Evolutionary conservation across 176 grass and related monocot species (phyloP), one percentile per base, ranked within the genome.

Genomic region (Zizania latifolia): DNA sequence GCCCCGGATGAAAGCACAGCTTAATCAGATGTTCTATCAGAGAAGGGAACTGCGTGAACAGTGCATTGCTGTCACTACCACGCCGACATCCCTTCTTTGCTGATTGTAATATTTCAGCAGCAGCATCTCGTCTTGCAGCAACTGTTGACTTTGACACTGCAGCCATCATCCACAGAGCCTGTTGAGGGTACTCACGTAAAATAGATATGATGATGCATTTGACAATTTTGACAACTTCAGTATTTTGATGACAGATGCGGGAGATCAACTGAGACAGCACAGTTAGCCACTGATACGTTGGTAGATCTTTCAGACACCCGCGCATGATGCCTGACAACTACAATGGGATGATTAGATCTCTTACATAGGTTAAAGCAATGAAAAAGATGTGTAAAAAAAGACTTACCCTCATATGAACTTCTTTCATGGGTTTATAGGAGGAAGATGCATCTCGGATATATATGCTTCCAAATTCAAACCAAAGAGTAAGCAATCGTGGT

Each of bases 131-230:
- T 74, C 94, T 86, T 53, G 86, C 84, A 81, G 82, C 54, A 83
- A 98, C 86, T 50, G 91, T 86, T 28, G 95, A 98, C 62, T 98
- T 98, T 39, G 91, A 98, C 23, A 94, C 95, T 24, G 91, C 95
- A 65, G 95, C 95, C 95, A 98, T 98, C 95, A 94, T 98, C 95
- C 95, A 98, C 57, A 94, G 91, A 71, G 84, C 91, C 71, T 98
- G 95, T 65, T 98, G 95, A 81, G 95, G 91, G 63, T 94, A 98
- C 56, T 86, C 86, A 64, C 81, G 89, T 79, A 98, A 78, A 86
- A 98, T 74, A 51, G 79, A 84, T 24, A 58, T 94, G 71, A 98
- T 79, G 55, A 94, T 94, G 50, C 26, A 71, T 83, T 87, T 94
- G 57, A 98, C 89, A 38, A 89, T 68, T 77, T 65, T 83, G 41